Percentiles rank a stretch among this genome's conserved stretches.
Evolutionary conservation across 2,329 filamentous ascomycete genomes (phyloP).

Genomic region (Talaromyces sp.): DNA sequence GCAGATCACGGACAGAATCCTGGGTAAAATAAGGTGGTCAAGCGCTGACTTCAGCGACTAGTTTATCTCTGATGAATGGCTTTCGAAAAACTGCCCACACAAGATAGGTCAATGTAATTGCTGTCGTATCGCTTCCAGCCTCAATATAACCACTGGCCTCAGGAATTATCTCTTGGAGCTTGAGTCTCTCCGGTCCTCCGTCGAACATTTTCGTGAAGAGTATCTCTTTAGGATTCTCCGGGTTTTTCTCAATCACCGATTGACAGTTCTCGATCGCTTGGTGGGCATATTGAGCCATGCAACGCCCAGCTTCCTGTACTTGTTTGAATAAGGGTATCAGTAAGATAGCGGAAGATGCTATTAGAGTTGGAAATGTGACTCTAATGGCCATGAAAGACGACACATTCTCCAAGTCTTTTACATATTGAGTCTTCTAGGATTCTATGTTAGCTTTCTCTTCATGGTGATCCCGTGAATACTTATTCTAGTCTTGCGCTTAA

Average conservation of each 20-base stretch:
- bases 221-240: conserved; percentile 33
- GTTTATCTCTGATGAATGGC: conserved; percentile 40
- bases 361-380: conserved; percentile 25
- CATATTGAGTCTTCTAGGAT: conserved; percentile 43
- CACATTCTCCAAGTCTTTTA: conserved; percentile 31
- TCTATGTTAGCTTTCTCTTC: not conserved
- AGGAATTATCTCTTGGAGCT: conserved; percentile 35
- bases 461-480: too few relatives aligned
- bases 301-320: conserved; percentile 21
- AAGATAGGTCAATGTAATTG: conserved; percentile 50
- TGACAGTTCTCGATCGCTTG: conserved; percentile 29
- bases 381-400: conserved; percentile 10
- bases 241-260: conserved; percentile 17
- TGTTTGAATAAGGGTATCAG: conserved; percentile 26
- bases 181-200: conserved; percentile 25
- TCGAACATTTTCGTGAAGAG: conserved; percentile 37
- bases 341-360: conserved; percentile 23
- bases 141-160: conserved; percentile 48
- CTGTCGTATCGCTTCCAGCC: conserved; percentile 54
- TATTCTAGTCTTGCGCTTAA: not conserved
- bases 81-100: conserved; percentile 35
- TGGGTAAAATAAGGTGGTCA: conserved; percentile 32
- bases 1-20: conserved; percentile 51
- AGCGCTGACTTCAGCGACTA: conserved; percentile 48
- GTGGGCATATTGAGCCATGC: conserved; percentile 25